Evolutionary conservation across 495 filamentous ascomycete genomes (phyloP).

Genomic region (Choiromyces venosus): DNA sequence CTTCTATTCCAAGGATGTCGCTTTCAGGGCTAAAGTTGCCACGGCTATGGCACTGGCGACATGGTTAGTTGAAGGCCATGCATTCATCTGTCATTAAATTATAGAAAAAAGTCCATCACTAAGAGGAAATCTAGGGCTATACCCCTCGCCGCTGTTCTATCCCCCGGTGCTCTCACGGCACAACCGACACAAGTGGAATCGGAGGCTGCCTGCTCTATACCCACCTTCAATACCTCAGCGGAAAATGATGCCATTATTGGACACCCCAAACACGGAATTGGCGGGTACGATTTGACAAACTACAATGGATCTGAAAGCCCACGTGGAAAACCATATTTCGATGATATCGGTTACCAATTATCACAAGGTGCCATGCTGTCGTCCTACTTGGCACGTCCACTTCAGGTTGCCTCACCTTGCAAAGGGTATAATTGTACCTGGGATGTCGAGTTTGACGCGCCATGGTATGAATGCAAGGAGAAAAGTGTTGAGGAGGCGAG

Average conservation of each 20-base stretch:
- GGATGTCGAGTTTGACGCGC: constrained; percentile 37
- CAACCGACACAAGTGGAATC: neutral
- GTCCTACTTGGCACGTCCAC: neutral
- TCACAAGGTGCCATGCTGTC: neutral
- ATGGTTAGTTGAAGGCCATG: constrained; percentile 23
- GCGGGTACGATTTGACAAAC: constrained; percentile 37
- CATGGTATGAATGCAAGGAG: constrained; percentile 45
- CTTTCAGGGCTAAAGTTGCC: constrained; percentile 32
- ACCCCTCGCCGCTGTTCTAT: neutral
- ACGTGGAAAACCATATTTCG: neutral
- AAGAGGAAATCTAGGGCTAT: neutral
- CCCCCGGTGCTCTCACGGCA: neutral
- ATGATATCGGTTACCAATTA: neutral
- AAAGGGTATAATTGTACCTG: constrained; percentile 45
- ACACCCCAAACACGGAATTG: constrained; percentile 23
- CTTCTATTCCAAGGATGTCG: constrained; percentile 31
- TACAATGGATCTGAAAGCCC: constrained; percentile 38
- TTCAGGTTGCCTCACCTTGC: constrained; percentile 24
- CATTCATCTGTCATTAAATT: neutral
- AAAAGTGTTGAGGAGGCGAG: neutral
- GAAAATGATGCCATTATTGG: constrained; percentile 31
- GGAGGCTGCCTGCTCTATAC: neutral
- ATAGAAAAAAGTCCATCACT: neutral
- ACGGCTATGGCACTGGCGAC: constrained; percentile 40
- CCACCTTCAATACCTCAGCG: neutral